Percentiles rank a stretch among this genome's conserved stretches.
phyloP scores from a whole-genome alignment of 2,329 filamentous ascomycete genomes.

The Aspergillus thermomutatus region DNA sequence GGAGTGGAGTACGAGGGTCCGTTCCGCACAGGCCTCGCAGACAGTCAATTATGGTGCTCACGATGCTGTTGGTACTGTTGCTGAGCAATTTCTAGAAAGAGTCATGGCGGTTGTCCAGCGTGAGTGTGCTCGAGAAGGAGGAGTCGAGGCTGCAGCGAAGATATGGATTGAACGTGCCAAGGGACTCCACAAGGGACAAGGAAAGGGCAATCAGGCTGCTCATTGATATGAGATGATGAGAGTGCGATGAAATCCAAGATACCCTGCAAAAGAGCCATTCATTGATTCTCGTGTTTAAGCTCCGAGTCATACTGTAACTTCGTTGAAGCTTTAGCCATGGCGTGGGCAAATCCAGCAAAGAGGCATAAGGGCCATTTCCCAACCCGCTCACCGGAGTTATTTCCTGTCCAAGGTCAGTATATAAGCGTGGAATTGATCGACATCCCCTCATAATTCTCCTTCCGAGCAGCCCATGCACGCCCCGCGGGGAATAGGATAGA shows the following conservation, averaged over 20 bases:
- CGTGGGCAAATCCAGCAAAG: neutral
- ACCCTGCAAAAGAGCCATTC: neutral
- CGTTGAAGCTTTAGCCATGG: neutral
- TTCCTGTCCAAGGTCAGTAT: neutral
- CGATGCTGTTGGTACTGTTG: conserved; percentile 49
- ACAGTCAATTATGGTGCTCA: neutral
- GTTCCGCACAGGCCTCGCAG: neutral
- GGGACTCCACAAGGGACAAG: conserved; percentile 45
- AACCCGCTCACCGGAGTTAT: neutral
- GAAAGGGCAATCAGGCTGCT: conserved; percentile 33
- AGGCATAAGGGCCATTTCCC: neutral
- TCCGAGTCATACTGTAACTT: neutral
- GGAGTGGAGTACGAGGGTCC: conserved; percentile 34
- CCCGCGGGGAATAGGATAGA: too few relatives aligned
- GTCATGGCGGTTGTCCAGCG: conserved; percentile 60
- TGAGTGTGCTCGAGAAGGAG: conserved; percentile 46
- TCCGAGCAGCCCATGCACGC: too few relatives aligned
- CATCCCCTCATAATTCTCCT: neutral
- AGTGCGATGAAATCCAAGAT: neutral
- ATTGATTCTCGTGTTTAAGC: neutral
- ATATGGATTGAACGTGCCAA: conserved; percentile 53
- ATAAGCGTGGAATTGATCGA: neutral
- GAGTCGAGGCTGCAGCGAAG: conserved; percentile 41
- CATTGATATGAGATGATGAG: neutral
- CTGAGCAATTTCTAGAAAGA: conserved; percentile 58